Evolutionary conservation across 257 asterid genomes (phyloP), one percentile per base, ranked within the genome.

Genomic region (Fraxinus anomala): DNA sequence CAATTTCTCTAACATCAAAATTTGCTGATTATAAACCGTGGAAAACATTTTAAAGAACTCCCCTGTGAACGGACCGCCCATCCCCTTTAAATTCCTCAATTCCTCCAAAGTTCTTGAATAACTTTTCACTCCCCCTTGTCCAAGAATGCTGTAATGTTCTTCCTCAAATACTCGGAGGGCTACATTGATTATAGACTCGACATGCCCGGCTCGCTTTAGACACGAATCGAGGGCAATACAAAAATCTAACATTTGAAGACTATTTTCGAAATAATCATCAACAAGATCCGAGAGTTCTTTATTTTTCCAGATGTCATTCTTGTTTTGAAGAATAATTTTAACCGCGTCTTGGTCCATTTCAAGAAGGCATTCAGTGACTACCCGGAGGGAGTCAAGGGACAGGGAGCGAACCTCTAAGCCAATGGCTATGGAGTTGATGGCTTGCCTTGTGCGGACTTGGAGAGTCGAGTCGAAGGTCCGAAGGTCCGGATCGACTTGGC

Each of bases 301-400:
- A 28, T 89, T 85, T 42, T 91, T 90, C 99, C 97, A 95, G 12
- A 93, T 79, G 74, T 93, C 98, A 39, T 76, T 83, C 54, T 92
- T 87, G 83, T 87, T 84, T 34, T 83, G 80, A 23, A 95, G 90
- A 24, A 95, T 90, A 77, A 95, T 82, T 73, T 76, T 76, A 23
- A 93, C 96, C 40, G 90, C 97, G 8, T 89, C 94, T 11, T 95
- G 92, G 73, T 92, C 88, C 96, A 84, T 95, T 34, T 88, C 97
- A 6, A 95, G 88, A 7, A 95, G 80, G 81, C 88, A 87, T 59
- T 86, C 93, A 0, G 97, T 90, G 65, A 89, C 96, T 0, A 88
- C 92, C 44, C 92, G 87, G 73, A 95, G 91, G 10, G 99, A 95
- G 12, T 93, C 98, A 21, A 95, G 89, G 16, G 99, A 89, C 40